A percentile compares a stretch with the other conserved stretches of the same genome.
Conservation (phyloP, 2,329 filamentous ascomycete genomes). For the Esteya vermicola region DNA sequence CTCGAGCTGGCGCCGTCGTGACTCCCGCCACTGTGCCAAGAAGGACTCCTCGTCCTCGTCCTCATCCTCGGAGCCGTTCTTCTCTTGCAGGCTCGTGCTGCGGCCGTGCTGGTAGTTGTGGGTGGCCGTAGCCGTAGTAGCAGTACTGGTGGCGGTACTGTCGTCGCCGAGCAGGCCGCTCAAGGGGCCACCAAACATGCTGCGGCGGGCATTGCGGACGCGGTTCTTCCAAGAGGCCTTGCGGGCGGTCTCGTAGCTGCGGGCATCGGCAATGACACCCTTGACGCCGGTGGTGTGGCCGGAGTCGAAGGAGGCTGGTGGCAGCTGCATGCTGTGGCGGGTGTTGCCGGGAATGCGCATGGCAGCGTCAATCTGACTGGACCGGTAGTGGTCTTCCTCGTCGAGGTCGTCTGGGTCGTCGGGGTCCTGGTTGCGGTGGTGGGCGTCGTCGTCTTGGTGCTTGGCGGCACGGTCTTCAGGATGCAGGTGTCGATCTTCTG, state of each 20-base stretch:
- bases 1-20: slow-evolving; percentile 64
- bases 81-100: slow-evolving; percentile 12
- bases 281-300: slow-evolving; percentile 69
- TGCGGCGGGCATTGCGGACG: slow-evolving; percentile 37
- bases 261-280: slow-evolving; percentile 74
- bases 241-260: slow-evolving; percentile 58
- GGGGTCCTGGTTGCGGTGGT: slow-evolving; percentile 15
- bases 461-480: slow-evolving; percentile 42
- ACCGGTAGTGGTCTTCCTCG: slow-evolving; percentile 38
- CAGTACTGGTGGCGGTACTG: no score
- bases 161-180: slow-evolving; percentile 18
- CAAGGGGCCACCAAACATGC: slow-evolving; percentile 33
- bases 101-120: slow-evolving; percentile 16
- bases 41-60: slow-evolving; percentile 58
- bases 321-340: slow-evolving; percentile 34
- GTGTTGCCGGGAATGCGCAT: slow-evolving; percentile 45
- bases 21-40: slow-evolving; percentile 72
- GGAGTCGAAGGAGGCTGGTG: slow-evolving; percentile 47
- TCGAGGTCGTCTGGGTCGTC: slow-evolving; percentile 34
- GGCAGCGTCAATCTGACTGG: slow-evolving; percentile 43
- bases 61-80: slow-evolving; percentile 32
- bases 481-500: slow-evolving; percentile 27
- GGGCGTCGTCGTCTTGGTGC: slow-evolving; percentile 15
- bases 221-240: slow-evolving; percentile 38
- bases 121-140: neutral